Evolutionary conservation across 2,329 filamentous ascomycete genomes (phyloP).

Genomic region (Trichoderma simmonsii): DNA sequence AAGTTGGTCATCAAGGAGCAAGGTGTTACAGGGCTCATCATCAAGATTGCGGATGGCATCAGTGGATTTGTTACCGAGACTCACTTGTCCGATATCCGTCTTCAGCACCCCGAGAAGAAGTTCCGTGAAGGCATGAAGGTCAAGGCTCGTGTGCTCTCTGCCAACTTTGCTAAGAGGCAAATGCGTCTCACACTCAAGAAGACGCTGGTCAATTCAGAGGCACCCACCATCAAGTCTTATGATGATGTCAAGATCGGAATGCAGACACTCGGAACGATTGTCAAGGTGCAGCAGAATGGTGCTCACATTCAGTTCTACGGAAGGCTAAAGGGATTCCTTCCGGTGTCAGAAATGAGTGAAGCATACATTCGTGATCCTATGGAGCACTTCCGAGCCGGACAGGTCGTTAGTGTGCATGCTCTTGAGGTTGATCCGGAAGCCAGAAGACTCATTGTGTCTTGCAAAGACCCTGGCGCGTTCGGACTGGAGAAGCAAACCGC

Average conservation of each 20-base stretch:
- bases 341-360: conserved; percentile 96
- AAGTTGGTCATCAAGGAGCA: conserved; percentile 74
- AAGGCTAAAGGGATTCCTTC: conserved; percentile 77
- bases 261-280: conserved; percentile 81
- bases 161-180: conserved; percentile 70
- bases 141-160: conserved; percentile 81
- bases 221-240: conserved; percentile 73
- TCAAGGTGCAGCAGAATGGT: conserved; percentile 73
- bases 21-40: conserved; percentile 77
- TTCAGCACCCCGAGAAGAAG: conserved; percentile 94
- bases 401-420: conserved; percentile 89
- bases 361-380: conserved; percentile 86
- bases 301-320: conserved; percentile 94
- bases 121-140: conserved; percentile 84
- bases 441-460: conserved; percentile 78
- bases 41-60: conserved; percentile 83
- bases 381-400: conserved; percentile 84
- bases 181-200: conserved; percentile 92
- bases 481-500: conserved; percentile 72
- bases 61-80: conserved; percentile 83
- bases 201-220: conserved; percentile 85
- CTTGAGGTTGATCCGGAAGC: conserved; percentile 71
- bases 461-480: conserved; percentile 81
- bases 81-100: conserved; percentile 81
- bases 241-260: conserved; percentile 69